Conservation (phyloP, 2,329 filamentous ascomycete species). For the Colletotrichum lentis region DNA sequence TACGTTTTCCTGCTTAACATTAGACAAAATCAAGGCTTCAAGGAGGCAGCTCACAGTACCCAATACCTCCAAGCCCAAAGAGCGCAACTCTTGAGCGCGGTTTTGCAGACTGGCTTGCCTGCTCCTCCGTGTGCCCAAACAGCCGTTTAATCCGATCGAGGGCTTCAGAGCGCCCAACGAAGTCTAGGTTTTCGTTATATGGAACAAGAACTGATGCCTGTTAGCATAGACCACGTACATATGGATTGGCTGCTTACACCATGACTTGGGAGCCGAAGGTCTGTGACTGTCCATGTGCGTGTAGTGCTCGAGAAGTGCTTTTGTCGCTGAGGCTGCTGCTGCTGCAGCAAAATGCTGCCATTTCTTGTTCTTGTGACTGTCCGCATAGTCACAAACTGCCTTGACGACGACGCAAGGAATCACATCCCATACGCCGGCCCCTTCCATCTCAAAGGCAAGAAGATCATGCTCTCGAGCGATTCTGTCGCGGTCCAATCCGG, state of each 20-base stretch:
- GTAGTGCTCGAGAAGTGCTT: background rate
- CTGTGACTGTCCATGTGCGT: background rate
- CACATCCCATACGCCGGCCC: slow-evolving; percentile 8
- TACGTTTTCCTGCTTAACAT: slow-evolving; percentile 45
- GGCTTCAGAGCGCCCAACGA: background rate
- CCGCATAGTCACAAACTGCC: background rate
- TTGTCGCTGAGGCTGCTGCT: background rate
- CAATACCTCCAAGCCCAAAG: slow-evolving; percentile 12
- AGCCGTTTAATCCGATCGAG: background rate
- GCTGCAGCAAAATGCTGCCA: background rate
- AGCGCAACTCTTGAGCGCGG: background rate
- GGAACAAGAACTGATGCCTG: slow-evolving; percentile 1
- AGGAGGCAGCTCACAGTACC: background rate
- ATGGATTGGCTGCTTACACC: background rate
- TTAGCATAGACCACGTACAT: background rate
- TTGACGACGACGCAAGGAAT: background rate
- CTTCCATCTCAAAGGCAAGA: slow-evolving; percentile 26
- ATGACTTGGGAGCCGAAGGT: background rate
- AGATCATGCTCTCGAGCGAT: background rate
- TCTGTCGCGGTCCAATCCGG: slow-evolving; percentile 4
- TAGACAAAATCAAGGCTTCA: background rate
- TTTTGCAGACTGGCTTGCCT: background rate
- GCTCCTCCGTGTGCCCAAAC: background rate
- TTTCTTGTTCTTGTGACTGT: background rate
- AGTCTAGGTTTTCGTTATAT: background rate